Conservation (phyloP, 495 filamentous ascomycete species). For the Cryomyces minteri region DNA sequence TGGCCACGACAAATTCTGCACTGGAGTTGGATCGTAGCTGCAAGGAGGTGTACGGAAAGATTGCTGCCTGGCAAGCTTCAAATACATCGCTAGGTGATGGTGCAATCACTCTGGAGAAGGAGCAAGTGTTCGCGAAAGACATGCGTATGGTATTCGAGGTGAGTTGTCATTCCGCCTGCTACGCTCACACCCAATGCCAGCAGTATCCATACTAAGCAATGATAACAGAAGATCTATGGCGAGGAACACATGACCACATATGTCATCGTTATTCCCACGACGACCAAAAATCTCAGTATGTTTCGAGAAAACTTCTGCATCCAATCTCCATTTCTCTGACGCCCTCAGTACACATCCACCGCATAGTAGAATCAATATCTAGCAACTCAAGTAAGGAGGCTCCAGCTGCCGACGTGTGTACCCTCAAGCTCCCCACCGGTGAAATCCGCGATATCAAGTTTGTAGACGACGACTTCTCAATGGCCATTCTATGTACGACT, state of each 20-base stretch:
- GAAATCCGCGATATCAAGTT: slow-evolving; percentile 11
- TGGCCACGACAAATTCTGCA: background rate
- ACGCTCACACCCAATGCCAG: background rate
- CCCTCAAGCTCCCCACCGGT: background rate
- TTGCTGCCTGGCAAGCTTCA: slow-evolving; percentile 6
- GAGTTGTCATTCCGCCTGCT: background rate
- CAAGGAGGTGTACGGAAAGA: background rate
- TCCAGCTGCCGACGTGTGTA: background rate
- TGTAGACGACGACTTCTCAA: slow-evolving; percentile 9
- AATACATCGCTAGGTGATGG: slow-evolving; percentile 7
- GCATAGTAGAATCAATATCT: slow-evolving; percentile 5
- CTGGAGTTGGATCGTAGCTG: too few species aligned
- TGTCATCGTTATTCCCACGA: background rate
- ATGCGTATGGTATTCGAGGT: slow-evolving; percentile 15
- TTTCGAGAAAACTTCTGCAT: background rate
- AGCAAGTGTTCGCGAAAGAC: slow-evolving; percentile 2
- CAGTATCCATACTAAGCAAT: background rate
- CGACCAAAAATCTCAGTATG: background rate
- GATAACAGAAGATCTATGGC: background rate
- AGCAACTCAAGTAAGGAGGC: too few species aligned
- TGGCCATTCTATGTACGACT: slow-evolving; percentile 3
- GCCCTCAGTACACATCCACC: slow-evolving; percentile 8
- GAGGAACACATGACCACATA: slow-evolving; percentile 4
- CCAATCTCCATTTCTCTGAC: background rate
- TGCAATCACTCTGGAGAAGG: slow-evolving; percentile 7